phyloP scores from a whole-genome alignment of 805 yeast species.

The Blastobotrys parvus region DNA sequence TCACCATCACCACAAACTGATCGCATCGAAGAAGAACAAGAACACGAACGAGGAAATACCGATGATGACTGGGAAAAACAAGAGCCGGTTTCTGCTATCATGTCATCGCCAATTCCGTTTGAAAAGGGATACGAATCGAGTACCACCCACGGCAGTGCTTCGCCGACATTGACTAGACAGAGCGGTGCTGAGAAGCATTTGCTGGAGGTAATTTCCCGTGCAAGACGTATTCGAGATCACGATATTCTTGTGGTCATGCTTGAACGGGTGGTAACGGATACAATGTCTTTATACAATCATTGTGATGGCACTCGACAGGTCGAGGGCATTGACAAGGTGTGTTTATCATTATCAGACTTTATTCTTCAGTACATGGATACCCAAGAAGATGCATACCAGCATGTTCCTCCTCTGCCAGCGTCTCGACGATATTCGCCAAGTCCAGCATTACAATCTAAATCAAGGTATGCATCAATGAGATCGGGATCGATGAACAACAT shows the following conservation, averaged over 20 bases:
- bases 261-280: constrained; percentile 18
- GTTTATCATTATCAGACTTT: constrained; percentile 16
- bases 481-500: neutral
- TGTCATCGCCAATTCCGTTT: neutral
- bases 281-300: constrained; percentile 14
- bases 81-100: neutral
- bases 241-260: constrained; percentile 17
- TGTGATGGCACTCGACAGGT: neutral
- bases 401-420: neutral
- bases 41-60: neutral
- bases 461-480: neutral
- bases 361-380: constrained; percentile 2
- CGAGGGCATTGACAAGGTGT: constrained; percentile 14
- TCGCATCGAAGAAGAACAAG: neutral
- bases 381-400: neutral
- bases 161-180: constrained; percentile 12
- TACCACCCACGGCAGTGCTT: neutral
- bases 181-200: constrained; percentile 19
- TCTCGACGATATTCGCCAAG: no score
- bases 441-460: no score
- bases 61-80: neutral
- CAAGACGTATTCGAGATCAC: constrained; percentile 10
- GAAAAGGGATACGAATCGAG: neutral
- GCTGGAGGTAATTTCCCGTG: constrained; percentile 13
- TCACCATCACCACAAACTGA: neutral